phyloP scores from a whole-genome alignment of 1,284 basidiomycete genomes.

The Sporisorium scitamineum region DNA sequence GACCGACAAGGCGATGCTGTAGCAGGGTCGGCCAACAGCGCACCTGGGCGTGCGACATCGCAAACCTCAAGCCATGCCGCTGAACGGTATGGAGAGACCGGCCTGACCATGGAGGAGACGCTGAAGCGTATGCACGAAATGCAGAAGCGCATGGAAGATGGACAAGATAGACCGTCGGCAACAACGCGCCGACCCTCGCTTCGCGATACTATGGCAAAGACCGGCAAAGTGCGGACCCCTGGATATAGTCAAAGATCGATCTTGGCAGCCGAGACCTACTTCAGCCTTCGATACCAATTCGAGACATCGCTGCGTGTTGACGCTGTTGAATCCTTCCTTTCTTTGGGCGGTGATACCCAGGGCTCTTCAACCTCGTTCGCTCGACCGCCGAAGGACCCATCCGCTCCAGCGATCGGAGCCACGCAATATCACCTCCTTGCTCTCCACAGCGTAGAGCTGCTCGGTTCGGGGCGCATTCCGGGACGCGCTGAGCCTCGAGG shows the following conservation, averaged over 20 bases:
- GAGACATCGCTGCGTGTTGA: conserved; percentile 42
- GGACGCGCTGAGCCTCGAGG: conserved; percentile 34
- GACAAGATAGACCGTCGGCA: neutral
- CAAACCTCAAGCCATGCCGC: neutral
- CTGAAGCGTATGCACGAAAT: conserved; percentile 48
- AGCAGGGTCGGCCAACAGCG: neutral
- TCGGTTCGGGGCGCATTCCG: conserved; percentile 32
- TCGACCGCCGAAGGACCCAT: conserved; percentile 1
- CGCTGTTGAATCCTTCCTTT: conserved; percentile 51
- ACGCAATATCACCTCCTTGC: conserved; percentile 54
- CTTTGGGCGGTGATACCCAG: conserved; percentile 16
- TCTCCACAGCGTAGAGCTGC: conserved; percentile 49
- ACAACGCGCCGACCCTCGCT: conserved; percentile 26
- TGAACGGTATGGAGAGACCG: conserved; percentile 21
- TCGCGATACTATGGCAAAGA: conserved; percentile 33
- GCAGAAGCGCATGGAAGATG: conserved; percentile 4
- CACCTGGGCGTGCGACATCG: neutral
- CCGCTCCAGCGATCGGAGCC: conserved; percentile 16
- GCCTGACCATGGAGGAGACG: conserved; percentile 54
- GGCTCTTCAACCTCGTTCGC: conserved; percentile 13
- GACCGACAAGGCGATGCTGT: neutral
- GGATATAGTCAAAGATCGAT: conserved; percentile 40
- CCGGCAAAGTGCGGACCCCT: conserved; percentile 35
- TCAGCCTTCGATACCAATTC: conserved; percentile 50
- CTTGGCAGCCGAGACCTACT: conserved; percentile 40